Evolutionary conservation across 305 asterid genomes (phyloP).

Genomic region (Ruellia speciosa): DNA sequence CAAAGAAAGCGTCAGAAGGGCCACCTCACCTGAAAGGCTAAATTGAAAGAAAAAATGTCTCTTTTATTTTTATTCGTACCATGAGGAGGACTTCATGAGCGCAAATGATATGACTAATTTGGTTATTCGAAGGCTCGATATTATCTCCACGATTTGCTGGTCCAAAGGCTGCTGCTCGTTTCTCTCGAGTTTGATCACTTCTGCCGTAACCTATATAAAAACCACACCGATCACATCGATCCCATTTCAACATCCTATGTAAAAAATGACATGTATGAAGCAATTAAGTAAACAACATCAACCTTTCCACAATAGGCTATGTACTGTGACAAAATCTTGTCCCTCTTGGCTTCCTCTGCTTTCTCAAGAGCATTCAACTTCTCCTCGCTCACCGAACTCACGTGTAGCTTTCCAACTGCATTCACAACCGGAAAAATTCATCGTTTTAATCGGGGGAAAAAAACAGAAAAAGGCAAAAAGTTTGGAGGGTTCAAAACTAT

Average conservation of each 20-base stretch:
- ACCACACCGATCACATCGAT: not conserved
- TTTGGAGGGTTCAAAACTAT: no score
- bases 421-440: not conserved
- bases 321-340: conserved; percentile 38
- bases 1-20: not conserved
- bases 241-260: not conserved
- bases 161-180: conserved; percentile 37
- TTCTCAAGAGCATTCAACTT: conserved; percentile 46
- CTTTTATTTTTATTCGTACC: conserved; percentile 24
- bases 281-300: not conserved
- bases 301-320: conserved; percentile 59
- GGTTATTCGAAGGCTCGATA: conserved; percentile 34
- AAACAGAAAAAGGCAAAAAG: no score
- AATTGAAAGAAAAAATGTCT: not conserved
- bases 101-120: conserved; percentile 51
- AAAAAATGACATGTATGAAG: not conserved
- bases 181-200: conserved; percentile 39
- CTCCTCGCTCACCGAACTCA: conserved; percentile 47
- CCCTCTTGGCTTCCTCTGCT: conserved; percentile 40
- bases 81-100: conserved; percentile 44
- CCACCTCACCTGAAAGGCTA: not conserved
- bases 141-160: conserved; percentile 36
- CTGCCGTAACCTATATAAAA: conserved; percentile 39
- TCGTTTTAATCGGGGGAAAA: not conserved
- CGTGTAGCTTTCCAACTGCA: conserved; percentile 60